Conservation (phyloP, 306 rosid species). For the Cucurbita pepo region DNA sequence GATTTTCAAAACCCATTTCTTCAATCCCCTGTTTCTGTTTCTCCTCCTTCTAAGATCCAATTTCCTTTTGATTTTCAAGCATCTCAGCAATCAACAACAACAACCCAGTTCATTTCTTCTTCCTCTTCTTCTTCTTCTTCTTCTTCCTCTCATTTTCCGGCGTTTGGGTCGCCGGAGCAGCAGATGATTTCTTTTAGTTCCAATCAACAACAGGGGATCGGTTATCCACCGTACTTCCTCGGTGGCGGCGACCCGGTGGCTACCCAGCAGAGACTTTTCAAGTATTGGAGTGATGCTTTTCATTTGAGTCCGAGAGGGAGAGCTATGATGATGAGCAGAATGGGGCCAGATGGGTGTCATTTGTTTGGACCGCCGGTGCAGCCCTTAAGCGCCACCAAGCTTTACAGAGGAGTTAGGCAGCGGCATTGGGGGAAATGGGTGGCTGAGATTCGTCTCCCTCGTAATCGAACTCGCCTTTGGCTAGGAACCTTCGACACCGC, state of each 20-base stretch:
- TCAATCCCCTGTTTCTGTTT: constrained; percentile 14
- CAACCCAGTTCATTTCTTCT: constrained; percentile 16
- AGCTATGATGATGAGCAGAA: constrained; percentile 48
- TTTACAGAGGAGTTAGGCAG: constrained; percentile 90
- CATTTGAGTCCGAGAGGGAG: constrained; percentile 69
- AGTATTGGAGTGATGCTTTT: constrained; percentile 59
- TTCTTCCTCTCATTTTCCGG: constrained; percentile 11
- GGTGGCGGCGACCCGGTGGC: constrained; percentile 11
- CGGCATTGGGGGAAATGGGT: constrained; percentile 99
- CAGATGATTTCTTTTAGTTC: constrained; percentile 51
- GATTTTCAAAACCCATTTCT: constrained; percentile 16
- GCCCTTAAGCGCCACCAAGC: constrained; percentile 61
- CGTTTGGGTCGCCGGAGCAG: constrained; percentile 12
- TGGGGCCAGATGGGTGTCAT: not conserved
- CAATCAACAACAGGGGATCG: constrained; percentile 14
- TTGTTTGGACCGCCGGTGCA: constrained; percentile 29
- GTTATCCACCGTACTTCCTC: constrained; percentile 15
- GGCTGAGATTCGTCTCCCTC: constrained; percentile 88
- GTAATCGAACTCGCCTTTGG: constrained; percentile 87
- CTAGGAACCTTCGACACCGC: constrained; percentile 95
- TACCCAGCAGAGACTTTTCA: constrained; percentile 42
- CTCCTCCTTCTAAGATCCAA: constrained; percentile 20
- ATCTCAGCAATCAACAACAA: constrained; percentile 18
- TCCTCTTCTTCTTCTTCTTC: not conserved
- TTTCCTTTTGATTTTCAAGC: constrained; percentile 63